phyloP scores from a whole-genome alignment of 1,284 basidiomycete genomes.

The Ceraceosorus bombacis region DNA sequence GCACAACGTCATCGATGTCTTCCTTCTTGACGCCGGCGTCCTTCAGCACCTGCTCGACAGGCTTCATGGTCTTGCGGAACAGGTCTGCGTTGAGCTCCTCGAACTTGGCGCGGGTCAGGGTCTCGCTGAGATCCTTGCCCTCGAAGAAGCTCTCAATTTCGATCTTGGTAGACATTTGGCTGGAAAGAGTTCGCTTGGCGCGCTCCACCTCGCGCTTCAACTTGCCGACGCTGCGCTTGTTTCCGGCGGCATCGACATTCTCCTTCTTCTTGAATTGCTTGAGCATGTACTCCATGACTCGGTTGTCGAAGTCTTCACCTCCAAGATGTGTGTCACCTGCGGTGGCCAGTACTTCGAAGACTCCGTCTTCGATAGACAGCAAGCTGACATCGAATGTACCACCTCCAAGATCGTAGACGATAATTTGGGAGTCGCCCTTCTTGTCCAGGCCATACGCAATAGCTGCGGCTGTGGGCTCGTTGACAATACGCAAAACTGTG shows the following conservation, averaged over 20 bases:
- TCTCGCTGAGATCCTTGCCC: conserved; percentile 95
- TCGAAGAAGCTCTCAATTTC: conserved; percentile 79
- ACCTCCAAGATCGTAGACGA: conserved; percentile 96
- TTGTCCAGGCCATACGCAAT: conserved; percentile 98
- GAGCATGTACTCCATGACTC: conserved; percentile 47
- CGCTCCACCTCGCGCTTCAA: conserved; percentile 98
- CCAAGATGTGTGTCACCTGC: conserved; percentile 98
- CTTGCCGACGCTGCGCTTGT: conserved; percentile 88
- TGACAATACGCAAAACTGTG: conserved; percentile 92
- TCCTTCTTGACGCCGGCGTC: conserved; percentile 97
- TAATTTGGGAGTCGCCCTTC: conserved; percentile 83
- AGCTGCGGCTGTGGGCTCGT: conserved; percentile 90
- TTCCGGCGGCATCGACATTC: conserved; percentile 64
- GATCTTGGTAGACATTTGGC: conserved; percentile 64
- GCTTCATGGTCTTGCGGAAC: conserved; percentile 98
- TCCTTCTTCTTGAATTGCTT: conserved; percentile 50
- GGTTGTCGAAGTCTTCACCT: conserved; percentile 99
- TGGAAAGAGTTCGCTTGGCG: conserved; percentile 91
- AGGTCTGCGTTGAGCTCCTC: conserved; percentile 98
- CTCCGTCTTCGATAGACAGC: conserved; percentile 89
- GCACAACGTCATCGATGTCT: conserved; percentile 76
- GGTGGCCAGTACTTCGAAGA: conserved; percentile 94
- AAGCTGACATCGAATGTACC: conserved; percentile 98
- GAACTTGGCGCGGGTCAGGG: conserved; percentile 93
- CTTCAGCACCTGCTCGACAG: conserved; percentile 96